Evolutionary conservation across 768 basidiomycete genomes (phyloP).

Genomic region (Mycena haematopus): DNA sequence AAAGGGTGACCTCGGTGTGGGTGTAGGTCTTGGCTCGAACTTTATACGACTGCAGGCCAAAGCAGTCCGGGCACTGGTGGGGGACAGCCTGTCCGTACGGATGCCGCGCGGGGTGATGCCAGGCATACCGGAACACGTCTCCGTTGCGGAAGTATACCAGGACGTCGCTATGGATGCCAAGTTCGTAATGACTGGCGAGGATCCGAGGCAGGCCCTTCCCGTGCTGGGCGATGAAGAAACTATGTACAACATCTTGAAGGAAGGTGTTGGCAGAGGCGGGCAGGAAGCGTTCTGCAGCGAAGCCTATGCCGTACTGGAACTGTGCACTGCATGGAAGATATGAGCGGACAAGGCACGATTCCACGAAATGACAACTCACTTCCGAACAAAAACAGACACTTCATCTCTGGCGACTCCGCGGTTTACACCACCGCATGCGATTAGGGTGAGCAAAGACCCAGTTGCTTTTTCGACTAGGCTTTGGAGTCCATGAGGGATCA

Average conservation of each 20-base stretch:
- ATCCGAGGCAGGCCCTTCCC: neutral
- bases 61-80: neutral
- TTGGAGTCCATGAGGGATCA: neutral
- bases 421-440: neutral
- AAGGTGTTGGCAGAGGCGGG: neutral
- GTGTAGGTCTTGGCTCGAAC: too few relatives aligned
- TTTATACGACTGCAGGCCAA: neutral
- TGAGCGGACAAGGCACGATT: neutral
- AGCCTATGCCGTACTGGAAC: neutral
- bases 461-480: neutral
- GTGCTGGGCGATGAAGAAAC: neutral
- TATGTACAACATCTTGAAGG: neutral
- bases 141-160: neutral
- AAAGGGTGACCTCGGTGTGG: too few relatives aligned
- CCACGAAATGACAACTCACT: neutral
- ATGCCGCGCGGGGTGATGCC: neutral
- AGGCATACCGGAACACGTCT: neutral
- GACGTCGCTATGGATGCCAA: constrained; percentile 2
- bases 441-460: neutral
- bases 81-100: neutral
- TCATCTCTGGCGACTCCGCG: neutral
- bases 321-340: neutral
- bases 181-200: neutral
- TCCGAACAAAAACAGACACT: neutral
- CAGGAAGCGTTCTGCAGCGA: neutral